Percentiles rank a stretch among this genome's conserved stretches.
phyloP scores from a whole-genome alignment of 2,329 filamentous ascomycete genomes.

The Claviceps fusiformis region DNA sequence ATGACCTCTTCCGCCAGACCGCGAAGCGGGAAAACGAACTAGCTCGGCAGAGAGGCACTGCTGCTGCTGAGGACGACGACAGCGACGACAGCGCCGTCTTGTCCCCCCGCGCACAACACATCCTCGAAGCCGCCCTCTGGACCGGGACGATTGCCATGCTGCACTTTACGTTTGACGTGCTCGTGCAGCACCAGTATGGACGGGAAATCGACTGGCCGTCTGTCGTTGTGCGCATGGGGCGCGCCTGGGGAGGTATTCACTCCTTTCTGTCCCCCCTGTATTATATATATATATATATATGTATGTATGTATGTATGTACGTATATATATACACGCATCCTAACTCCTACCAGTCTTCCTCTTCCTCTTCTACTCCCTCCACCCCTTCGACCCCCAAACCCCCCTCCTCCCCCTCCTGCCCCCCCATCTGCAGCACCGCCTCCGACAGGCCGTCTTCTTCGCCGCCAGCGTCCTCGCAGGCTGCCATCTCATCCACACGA shows the following conservation, averaged over 20 bases:
- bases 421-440: slow-evolving; percentile 27
- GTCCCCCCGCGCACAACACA: slow-evolving; percentile 32
- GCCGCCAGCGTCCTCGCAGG: slow-evolving; percentile 46
- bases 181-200: slow-evolving; percentile 70
- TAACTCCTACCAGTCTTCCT: slow-evolving; percentile 34
- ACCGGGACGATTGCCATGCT: slow-evolving; percentile 52
- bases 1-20: slow-evolving; percentile 41
- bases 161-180: slow-evolving; percentile 65
- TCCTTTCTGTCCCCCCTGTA: too few relatives aligned
- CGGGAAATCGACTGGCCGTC: slow-evolving; percentile 46
- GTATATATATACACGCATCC: too few relatives aligned
- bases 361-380: slow-evolving; percentile 41
- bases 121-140: slow-evolving; percentile 45
- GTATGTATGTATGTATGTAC: too few relatives aligned
- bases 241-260: slow-evolving; percentile 35
- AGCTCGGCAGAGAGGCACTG: slow-evolving; percentile 3
- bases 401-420: slow-evolving; percentile 37
- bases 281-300: too few relatives aligned
- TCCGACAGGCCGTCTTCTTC: slow-evolving; percentile 52
- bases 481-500: slow-evolving; percentile 68
- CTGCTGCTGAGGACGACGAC: slow-evolving; percentile 8
- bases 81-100: slow-evolving; percentile 19
- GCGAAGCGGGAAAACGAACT: slow-evolving; percentile 23
- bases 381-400: slow-evolving; percentile 37
- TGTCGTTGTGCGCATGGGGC: slow-evolving; percentile 37